Conservation (phyloP, 345 rosid genomes). For the Turritis glabra region DNA sequence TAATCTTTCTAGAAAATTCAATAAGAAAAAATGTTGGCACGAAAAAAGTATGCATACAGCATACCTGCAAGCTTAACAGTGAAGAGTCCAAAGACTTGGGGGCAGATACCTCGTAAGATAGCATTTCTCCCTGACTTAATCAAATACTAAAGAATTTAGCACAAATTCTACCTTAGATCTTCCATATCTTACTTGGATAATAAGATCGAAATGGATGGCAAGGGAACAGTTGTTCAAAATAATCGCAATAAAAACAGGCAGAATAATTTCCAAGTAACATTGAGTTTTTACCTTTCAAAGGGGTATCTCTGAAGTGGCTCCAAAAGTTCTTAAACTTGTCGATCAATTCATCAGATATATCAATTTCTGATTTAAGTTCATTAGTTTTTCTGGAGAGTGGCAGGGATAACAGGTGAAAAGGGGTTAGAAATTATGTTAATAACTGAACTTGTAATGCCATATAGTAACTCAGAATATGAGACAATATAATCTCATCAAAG, state of each 20-base stretch:
- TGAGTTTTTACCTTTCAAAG: constrained; percentile 64
- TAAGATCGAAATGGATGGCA: background rate
- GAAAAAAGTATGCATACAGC: constrained; percentile 13
- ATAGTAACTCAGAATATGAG: background rate
- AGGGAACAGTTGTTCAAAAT: background rate
- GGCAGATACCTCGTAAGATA: constrained; percentile 83
- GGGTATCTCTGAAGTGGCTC: constrained; percentile 66
- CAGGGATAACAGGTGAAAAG: constrained; percentile 10
- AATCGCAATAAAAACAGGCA: background rate
- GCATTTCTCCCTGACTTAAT: constrained; percentile 72
- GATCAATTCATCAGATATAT: constrained; percentile 62
- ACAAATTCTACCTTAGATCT: background rate
- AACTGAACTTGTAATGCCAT: background rate
- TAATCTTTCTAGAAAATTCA: constrained; percentile 1
- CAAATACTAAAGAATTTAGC: background rate
- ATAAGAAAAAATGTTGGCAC: constrained; percentile 1
- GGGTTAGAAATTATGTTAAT: constrained; percentile 1
- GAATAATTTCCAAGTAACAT: background rate
- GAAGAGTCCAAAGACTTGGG: constrained; percentile 96
- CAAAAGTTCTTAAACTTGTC: constrained; percentile 80
- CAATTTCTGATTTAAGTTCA: constrained; percentile 73
- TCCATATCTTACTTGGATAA: background rate
- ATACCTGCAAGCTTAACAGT: constrained; percentile 98
- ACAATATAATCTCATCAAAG: background rate
- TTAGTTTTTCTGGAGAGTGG: constrained; percentile 66